These are phyloP conservation scores for Penicillium dipodomyicola DNA, from an alignment of 495 filamentous ascomycete species.

Conservation along the genomic window DNA sequence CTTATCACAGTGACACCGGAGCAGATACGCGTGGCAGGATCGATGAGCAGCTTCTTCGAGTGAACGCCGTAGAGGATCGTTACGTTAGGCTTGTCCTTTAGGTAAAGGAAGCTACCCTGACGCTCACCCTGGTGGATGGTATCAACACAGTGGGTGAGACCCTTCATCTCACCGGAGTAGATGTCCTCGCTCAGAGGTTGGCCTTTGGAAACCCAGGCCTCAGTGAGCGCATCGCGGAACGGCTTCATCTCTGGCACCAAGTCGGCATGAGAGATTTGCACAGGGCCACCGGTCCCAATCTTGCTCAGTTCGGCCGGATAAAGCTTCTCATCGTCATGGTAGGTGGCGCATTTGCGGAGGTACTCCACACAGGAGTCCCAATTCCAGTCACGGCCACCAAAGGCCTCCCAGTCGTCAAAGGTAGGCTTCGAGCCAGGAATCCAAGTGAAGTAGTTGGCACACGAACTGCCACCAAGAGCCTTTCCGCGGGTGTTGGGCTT, in stretches of 20 bases:
- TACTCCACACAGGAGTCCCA: constrained; percentile 53
- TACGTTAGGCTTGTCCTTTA: constrained; percentile 56
- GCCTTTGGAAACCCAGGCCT: constrained; percentile 58
- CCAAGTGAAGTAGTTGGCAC: constrained; percentile 58
- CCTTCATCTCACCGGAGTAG: constrained; percentile 54
- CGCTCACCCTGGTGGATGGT: constrained; percentile 59
- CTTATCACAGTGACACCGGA: constrained; percentile 52
- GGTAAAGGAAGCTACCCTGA: constrained; percentile 50
- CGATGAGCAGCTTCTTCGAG: constrained; percentile 56
- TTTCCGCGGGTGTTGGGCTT: constrained; percentile 60
- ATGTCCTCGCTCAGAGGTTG: constrained; percentile 52
- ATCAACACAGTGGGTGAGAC: constrained; percentile 54
- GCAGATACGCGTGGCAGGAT: constrained; percentile 35
- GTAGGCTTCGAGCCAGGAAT: constrained; percentile 52
- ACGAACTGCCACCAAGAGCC: constrained; percentile 51
- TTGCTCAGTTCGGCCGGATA: constrained; percentile 40
- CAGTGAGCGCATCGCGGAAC: constrained; percentile 55
- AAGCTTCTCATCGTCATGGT: constrained; percentile 51
- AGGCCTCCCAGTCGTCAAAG: constrained; percentile 57
- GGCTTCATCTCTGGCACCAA: constrained; percentile 51
- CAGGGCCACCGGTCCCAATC: constrained; percentile 49
- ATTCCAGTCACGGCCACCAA: constrained; percentile 56
- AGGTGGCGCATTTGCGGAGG: constrained; percentile 55
- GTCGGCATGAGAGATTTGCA: constrained; percentile 51
- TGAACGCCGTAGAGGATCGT: constrained; percentile 47